Evolutionary conservation across 192 early-diverging fungal species (phyloP), one percentile per base, ranked within the genome.

Genomic region (Coemansia sp.): DNA sequence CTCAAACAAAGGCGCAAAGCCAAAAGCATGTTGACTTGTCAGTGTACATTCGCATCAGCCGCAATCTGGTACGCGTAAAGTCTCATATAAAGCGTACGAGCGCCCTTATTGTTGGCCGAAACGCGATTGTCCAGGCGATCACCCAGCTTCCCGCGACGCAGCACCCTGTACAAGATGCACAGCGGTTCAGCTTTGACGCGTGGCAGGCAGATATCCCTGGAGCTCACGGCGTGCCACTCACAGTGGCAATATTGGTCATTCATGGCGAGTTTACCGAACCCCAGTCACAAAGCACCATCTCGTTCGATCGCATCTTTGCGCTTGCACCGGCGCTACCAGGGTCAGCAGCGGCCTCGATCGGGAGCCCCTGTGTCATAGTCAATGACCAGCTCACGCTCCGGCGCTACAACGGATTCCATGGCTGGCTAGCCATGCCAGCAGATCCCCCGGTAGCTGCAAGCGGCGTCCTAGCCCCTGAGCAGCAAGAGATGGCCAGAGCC

Each of bases 371-470:
- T 34, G 62, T 67, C 42, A 68, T 82, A 41, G 64, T 59, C 44
- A 75, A 82, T 39, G 79, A 82, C 55, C 71, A 74, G 68, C 79
- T 82, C 15, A 77, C 75, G 0, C 65, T 82, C 14, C 59, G 79
- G 34, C 75, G 75, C 32, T 82, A 82, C 75, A 82, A 82, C 46
- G 79, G 79, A 25, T 82, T 73, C 46, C 58, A 77, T 25, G 74
- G 62, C 68, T 82, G 79, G 79, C 34, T 29, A 36, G n/a, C 41
- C 60, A 46, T 59, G 48, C 50, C 50, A 19, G 17, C 66, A 14
- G 62, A 44, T 15, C 25, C 63, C 32, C 39, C 60, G 17, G 51
- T 38, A 19, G 39, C 29, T 17, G 11, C 42, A 3, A 59, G 45
- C 27, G 57, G 53, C 38, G 11, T 21, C 21, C 72, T 82, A 38